Base-by-base conservation (phyloP, 345 rosid genomes). In the Eucalyptus pumila region DNA sequence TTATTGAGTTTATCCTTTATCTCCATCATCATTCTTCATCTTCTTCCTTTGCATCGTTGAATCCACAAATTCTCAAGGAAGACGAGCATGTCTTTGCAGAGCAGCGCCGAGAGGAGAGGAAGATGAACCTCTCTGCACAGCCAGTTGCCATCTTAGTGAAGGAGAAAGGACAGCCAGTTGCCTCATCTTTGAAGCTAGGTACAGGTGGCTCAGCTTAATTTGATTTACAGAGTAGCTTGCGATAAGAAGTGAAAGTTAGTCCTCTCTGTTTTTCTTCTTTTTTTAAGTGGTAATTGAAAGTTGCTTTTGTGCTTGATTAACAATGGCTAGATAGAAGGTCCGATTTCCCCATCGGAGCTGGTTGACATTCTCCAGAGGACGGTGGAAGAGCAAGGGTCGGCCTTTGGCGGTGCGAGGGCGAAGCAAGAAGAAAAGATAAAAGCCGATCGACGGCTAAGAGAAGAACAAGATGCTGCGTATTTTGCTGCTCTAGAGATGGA, bases 381-480 rank as follows among this genome's bases (percentile, higher is more conserved):
- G 81, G 50, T 93, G 42, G 95, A 95, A 88, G 97, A 95, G 90
- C 94, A 94, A 90, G 96, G 97, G 47, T 9, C 30, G 56, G 96
- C 97, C 60, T 95, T 95, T 87, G 91, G 94, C 24, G 76, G 89
- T 45, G 76, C 67, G 26, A 90, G 87, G 81, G 72, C 76, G 54
- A 92, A 87, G 88, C 91, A 91, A 91, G 93, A 94, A 86, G 93
- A 90, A 52, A 93, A 90, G 88, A 85, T 92, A 48, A 90, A 92
- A 91, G 94, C 93, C 2, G 92, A 94, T 88, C 95, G 93, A 40
- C 89, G n/a, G 87, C 87, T 93, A 27, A 92, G 95, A 89, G 92
- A 92, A 91, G 95, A 95, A 85, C 95, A 94, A 89, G 94, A 94
- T 88, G 93, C 95, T n/a, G 94, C 96, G 60, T 94, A 92, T 91